phyloP scores from a whole-genome alignment of 2,329 filamentous ascomycete genomes.

The Aspergillus awamori region DNA sequence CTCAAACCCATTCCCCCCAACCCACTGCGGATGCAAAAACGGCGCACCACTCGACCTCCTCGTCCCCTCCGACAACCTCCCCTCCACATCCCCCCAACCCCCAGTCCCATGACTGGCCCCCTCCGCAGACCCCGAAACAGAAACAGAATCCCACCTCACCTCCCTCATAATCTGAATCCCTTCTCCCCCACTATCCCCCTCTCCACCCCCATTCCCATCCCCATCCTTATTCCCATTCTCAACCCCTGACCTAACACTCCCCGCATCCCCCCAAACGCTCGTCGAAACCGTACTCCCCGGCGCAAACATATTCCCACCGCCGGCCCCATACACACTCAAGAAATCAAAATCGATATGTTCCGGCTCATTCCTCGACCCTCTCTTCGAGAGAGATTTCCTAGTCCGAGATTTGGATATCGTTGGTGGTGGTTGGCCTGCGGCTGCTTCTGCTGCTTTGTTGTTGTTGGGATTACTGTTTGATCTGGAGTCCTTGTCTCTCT shows the following conservation, averaged over 20 bases:
- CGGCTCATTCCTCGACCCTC: too few relatives aligned
- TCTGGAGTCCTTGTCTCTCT: background rate
- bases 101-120: background rate
- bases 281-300: too few relatives aligned
- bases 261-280: too few relatives aligned
- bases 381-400: too few relatives aligned
- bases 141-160: constrained; percentile 29
- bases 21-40: background rate
- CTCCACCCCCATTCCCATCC: constrained; percentile 6
- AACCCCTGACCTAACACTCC: too few relatives aligned
- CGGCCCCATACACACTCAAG: background rate
- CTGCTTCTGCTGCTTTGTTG: too few relatives aligned
- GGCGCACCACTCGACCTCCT: background rate
- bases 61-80: background rate
- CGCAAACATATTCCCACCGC: background rate
- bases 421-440: too few relatives aligned
- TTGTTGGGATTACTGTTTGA: too few relatives aligned
- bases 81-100: background rate
- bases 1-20: too few relatives aligned
- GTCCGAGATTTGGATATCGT: too few relatives aligned
- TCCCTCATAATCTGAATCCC: constrained; percentile 35
- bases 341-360: too few relatives aligned
- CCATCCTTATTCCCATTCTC: background rate
- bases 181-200: constrained; percentile 14
- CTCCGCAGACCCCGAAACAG: background rate